phyloP scores from a whole-genome alignment of 495 filamentous ascomycete genomes.

The Trypethelium eluteriae region DNA sequence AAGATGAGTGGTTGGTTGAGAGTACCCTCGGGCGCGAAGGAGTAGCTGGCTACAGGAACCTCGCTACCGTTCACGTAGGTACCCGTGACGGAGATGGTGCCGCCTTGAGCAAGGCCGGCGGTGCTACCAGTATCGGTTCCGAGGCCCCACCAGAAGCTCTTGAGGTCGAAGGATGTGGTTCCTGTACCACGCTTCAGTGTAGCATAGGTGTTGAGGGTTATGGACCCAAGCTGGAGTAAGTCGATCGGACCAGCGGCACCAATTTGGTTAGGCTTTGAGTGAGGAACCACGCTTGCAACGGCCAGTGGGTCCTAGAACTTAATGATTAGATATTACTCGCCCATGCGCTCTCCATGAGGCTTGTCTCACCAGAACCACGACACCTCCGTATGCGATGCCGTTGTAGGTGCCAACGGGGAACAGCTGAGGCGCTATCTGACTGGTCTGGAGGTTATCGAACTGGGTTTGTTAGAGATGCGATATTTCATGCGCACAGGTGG shows the following conservation, averaged over 20 bases:
- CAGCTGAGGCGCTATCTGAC: not conserved
- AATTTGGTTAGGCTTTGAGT: slow-evolving; percentile 6
- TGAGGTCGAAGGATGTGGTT: not conserved
- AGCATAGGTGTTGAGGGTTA: slow-evolving; percentile 5
- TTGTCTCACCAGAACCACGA: not conserved
- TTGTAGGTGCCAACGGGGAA: slow-evolving; percentile 4
- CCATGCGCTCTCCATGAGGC: not conserved
- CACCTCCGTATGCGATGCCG: slow-evolving; percentile 6
- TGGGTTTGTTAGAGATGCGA: not conserved
- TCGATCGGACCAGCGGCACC: slow-evolving; percentile 7
- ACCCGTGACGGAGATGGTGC: slow-evolving; percentile 7
- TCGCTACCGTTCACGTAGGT: slow-evolving; percentile 2
- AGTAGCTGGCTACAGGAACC: slow-evolving; percentile 6
- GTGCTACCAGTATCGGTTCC: slow-evolving; percentile 8
- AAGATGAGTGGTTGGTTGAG: slow-evolving; percentile 6
- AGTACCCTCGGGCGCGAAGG: not conserved
- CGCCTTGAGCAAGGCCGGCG: slow-evolving; percentile 9
- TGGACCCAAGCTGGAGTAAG: slow-evolving; percentile 9
- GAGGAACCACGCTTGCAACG: slow-evolving; percentile 7
- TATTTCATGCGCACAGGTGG: not conserved
- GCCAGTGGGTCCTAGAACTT: not conserved
- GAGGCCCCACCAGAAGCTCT: slow-evolving; percentile 6
- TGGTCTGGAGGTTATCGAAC: slow-evolving; percentile 1
- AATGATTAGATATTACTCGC: not conserved
- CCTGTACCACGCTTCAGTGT: not conserved